A percentile compares a stretch with the other conserved stretches of the same genome.
These are phyloP conservation scores for Lojkania enalia DNA, from an alignment of 2,329 filamentous ascomycete genomes.

Conservation along the genomic window DNA sequence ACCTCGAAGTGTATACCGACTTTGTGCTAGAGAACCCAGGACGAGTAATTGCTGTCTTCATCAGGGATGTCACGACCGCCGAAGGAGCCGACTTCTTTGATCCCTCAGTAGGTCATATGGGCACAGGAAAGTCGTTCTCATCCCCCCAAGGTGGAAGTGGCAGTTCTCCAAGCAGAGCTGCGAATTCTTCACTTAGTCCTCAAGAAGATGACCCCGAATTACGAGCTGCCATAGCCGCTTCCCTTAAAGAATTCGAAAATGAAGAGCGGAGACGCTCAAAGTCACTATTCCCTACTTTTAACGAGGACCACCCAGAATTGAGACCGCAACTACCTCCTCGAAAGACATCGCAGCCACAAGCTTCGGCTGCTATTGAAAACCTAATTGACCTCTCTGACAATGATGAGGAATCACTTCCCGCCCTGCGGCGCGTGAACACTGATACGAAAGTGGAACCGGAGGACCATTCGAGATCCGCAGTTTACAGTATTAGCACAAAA, in stretches of 20 bases:
- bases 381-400: conserved; percentile 54
- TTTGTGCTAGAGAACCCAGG: conserved; percentile 83
- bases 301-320: conserved; percentile 38
- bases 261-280: conserved; percentile 40
- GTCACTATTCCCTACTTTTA: conserved; percentile 37
- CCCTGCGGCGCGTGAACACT: conserved; percentile 28
- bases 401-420: conserved; percentile 24
- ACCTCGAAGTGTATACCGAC: conserved; percentile 96
- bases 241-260: conserved; percentile 51
- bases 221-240: conserved; percentile 53
- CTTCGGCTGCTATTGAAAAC: conserved; percentile 38
- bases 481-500: conserved; percentile 14
- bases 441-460: conserved; percentile 26
- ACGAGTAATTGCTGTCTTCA: conserved; percentile 84
- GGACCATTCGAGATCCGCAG: conserved; percentile 5
- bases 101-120: conserved; percentile 52
- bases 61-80: conserved; percentile 89
- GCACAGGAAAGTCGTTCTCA: conserved; percentile 35
- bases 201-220: conserved; percentile 54
- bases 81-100: conserved; percentile 78
- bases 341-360: conserved; percentile 27
- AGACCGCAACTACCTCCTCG: conserved; percentile 45
- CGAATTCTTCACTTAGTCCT: conserved; percentile 19
- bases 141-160: conserved; percentile 18
- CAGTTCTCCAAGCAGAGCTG: conserved; percentile 4